Evolutionary conservation across 495 filamentous ascomycete genomes (phyloP).

Genomic region (Polyplosphaeria fusca): DNA sequence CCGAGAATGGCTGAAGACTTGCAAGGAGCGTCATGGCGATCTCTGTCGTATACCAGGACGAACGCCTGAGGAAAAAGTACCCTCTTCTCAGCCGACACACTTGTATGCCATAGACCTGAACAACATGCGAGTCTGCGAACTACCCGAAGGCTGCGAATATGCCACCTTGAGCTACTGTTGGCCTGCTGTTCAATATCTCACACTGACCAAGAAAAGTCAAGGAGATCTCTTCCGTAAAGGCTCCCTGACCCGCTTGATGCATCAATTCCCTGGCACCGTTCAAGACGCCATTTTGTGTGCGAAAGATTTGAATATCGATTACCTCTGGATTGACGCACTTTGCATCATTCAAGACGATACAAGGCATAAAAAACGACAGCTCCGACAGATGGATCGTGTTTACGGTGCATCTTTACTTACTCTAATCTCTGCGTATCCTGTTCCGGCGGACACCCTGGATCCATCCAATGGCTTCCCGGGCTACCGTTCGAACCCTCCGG

Average conservation of each 20-base stretch:
- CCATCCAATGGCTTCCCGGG: not conserved
- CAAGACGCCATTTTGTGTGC: not conserved
- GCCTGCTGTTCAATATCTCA: not conserved
- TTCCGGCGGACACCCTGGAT: not conserved
- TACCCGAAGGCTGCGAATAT: too few species aligned
- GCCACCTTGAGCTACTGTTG: not conserved
- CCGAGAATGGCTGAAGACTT: too few species aligned
- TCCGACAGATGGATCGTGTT: not conserved
- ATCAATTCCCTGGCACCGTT: not conserved
- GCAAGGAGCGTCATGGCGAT: too few species aligned
- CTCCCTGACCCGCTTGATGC: too few species aligned
- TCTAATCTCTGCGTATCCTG: not conserved
- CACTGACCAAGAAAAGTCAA: too few species aligned
- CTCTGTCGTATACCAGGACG: too few species aligned
- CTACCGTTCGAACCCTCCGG: not conserved
- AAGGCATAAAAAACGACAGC: not conserved
- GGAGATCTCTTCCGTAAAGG: too few species aligned
- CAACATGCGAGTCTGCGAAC: too few species aligned
- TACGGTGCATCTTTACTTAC: not conserved
- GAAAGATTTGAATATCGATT: not conserved
- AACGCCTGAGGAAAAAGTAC: too few species aligned
- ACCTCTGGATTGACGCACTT: not conserved
- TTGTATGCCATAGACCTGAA: too few species aligned
- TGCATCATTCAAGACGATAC: not conserved
- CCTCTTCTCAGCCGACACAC: too few species aligned